Base-by-base conservation (phyloP, 805 yeast species). In the Kuraishia hungarica region DNA sequence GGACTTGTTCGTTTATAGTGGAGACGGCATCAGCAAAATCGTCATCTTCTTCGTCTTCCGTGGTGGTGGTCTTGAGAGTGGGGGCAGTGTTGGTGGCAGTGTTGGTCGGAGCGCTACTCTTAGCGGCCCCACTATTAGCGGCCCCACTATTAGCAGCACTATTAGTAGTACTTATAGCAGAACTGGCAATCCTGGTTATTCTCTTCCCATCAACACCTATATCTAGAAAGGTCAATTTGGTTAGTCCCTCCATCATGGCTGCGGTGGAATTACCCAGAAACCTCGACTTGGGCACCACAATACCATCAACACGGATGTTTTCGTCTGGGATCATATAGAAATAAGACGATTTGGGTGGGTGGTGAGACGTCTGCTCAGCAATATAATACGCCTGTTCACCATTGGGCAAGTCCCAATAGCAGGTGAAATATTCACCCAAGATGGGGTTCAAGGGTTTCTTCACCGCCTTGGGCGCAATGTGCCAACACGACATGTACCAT, bases 401-500 rank as follows among this genome's bases (percentile, higher is more conserved):
- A 29, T 76, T 80, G 11, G 92, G 83, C 51, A 90, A 72, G 63
- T 91, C 94, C 99, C 99, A 94, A 67, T 87, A 92, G 65, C 97
- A 86, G 21, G 89, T 81, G 69, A 89, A 94, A 61, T 86, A 79
- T 67, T 94, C 99, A 29, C 98, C 97, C 24, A 94, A 67, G 6
- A 94, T 90, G 1, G 99, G 99, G 66, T 94, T 94, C 64, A 94
- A 76, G 0, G 99, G 99, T 70, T 94, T 94, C 68, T 94, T 94
- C 17, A 94, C 99, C 2, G 98, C 99, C 67, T 93, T 93, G 28
- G 98, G 99, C 1, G 97, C 94, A 67, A 94, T 94, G 67, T 94
- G 97, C 98, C 98, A 94, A 51, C 96, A 90, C 2, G 97, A 82
- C 69, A 94, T 76, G 68, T 94, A 94, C 97, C 97, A 93, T 64